These are phyloP conservation scores for Coemansia biformis DNA, from an alignment of 192 early-diverging fungal species.

Conservation along the genomic window DNA sequence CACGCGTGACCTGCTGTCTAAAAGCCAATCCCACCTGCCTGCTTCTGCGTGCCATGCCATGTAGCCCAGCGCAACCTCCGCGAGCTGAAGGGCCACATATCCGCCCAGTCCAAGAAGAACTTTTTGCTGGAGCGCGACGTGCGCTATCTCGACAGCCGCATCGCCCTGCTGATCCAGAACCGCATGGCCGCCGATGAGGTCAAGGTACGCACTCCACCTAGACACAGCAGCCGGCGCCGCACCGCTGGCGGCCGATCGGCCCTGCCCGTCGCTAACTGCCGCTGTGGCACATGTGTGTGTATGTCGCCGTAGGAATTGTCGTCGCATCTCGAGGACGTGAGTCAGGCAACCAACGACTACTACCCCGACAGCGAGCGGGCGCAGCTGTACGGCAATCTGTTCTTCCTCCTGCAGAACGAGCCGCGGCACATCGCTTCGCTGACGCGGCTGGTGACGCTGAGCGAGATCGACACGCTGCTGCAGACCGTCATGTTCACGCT, in stretches of 20 bases:
- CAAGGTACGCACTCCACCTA: no score
- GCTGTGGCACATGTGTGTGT: no score
- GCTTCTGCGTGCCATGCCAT: not conserved
- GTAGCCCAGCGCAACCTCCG: slow-evolving; percentile 75
- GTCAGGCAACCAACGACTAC: slow-evolving; percentile 46
- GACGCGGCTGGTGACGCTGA: slow-evolving; percentile 72
- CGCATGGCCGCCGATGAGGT: slow-evolving; percentile 89
- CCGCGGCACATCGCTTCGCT: slow-evolving; percentile 86
- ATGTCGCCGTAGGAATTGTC: slow-evolving; percentile 49
- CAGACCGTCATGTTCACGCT: slow-evolving; percentile 96
- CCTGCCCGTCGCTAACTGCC: no score
- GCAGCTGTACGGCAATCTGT: slow-evolving; percentile 88
- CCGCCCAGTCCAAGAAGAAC: slow-evolving; percentile 92
- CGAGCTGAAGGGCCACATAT: slow-evolving; percentile 83
- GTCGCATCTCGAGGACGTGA: slow-evolving; percentile 48
- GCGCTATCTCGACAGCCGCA: slow-evolving; percentile 84
- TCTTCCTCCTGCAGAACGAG: slow-evolving; percentile 87
- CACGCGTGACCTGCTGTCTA: no score
- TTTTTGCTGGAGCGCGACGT: slow-evolving; percentile 91
- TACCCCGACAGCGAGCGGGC: slow-evolving; percentile 75
- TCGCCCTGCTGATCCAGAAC: slow-evolving; percentile 88
- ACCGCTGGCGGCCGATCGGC: no score
- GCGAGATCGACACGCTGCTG: slow-evolving; percentile 89
- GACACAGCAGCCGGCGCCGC: no score
- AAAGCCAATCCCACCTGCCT: no score